Base-by-base conservation (phyloP, 2,329 filamentous ascomycete species). In the Diaporthe amygdali region DNA sequence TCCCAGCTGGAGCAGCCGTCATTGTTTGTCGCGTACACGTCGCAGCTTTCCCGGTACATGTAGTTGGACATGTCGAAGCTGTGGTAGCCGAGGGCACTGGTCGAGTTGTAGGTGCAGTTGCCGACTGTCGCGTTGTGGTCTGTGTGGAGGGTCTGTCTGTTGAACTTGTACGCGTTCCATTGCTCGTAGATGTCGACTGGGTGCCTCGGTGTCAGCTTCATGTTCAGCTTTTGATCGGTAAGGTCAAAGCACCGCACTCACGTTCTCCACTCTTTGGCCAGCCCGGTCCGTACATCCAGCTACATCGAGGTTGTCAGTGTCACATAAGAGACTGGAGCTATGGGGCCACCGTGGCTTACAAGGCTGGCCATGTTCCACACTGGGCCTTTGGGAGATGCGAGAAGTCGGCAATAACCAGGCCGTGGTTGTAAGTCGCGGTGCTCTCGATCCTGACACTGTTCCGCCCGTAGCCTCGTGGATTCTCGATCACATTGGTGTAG, bases 331-430 rank as follows among this genome's bases (percentile, higher is more conserved):
- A 5, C 9, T n/a, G 12, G 6, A 34, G 6, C 2, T 30, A 8
- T n/a, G 14, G 8, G 47, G 25, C 8, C 14, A 6, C 6, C 9
- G 12, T 2, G 7, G 77, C 82, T 81, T 82, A 89, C 86, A 92
- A 86, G 82, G 92, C 91, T 5, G 93, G 93, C 93, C 93, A 95
- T 9, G 88, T 85, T 64, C 93, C 92, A 75, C 93, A 94, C 52
- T 85, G 83, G 12, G 87, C 85, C 69, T 83, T 85, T 37, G 93
- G 92, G 82, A 95, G 90, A 76, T 94, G 92, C 17, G 83, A 85
- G 74, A 94, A 88, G 77, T 94, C 90, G 54, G 91, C 84, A 52
- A 95, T 89, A 76, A 94, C 87, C 34, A 94, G 88, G 32, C 91
- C 92, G 70, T 90, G 85, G 73, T 85, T 89, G 82, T 92, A 95